phyloP scores from a whole-genome alignment of 2,329 filamentous ascomycete species.

The Helotiales sp. region DNA sequence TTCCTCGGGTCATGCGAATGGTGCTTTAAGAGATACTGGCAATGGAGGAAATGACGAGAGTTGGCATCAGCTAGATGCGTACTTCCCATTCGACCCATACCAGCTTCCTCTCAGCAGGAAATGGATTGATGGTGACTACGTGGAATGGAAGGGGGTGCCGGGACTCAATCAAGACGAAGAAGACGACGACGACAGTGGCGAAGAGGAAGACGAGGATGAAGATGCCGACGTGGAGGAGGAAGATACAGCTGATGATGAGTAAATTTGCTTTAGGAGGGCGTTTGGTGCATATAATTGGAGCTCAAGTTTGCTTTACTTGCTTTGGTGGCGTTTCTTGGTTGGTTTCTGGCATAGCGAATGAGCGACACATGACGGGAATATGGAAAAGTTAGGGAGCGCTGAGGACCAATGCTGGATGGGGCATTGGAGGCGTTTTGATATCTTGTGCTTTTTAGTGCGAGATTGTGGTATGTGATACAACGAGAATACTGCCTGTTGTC shows the following conservation, averaged over 20 bases:
- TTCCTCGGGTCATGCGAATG: conserved; percentile 51
- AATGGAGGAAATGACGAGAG: conserved; percentile 64
- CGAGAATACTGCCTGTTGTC: no score
- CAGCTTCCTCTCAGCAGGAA: conserved; percentile 81
- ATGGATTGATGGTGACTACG: conserved; percentile 85
- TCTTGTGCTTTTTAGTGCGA: conserved; percentile 10
- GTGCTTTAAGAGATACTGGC: conserved; percentile 49
- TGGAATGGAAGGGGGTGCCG: conserved; percentile 74
- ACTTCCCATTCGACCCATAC: conserved; percentile 98
- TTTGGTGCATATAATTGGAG: background rate
- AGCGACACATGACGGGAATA: conserved; percentile 3
- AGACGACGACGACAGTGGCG: conserved; percentile 41
- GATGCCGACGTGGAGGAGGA: conserved; percentile 19
- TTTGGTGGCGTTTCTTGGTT: background rate
- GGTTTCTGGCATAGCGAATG: conserved; percentile 9
- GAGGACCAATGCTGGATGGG: conserved; percentile 15
- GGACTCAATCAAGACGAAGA: conserved; percentile 61
- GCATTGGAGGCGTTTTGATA: conserved; percentile 18
- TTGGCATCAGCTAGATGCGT: conserved; percentile 84
- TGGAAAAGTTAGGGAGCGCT: conserved; percentile 13
- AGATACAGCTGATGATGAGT: conserved; percentile 28
- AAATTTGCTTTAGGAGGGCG: background rate
- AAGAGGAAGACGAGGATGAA: conserved; percentile 27
- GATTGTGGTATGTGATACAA: no score
- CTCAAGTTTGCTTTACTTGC: background rate